Percentiles rank a stretch among this genome's conserved stretches.
phyloP scores from a whole-genome alignment of 2,329 filamentous ascomycete species.

The Sarocladium strictum region DNA sequence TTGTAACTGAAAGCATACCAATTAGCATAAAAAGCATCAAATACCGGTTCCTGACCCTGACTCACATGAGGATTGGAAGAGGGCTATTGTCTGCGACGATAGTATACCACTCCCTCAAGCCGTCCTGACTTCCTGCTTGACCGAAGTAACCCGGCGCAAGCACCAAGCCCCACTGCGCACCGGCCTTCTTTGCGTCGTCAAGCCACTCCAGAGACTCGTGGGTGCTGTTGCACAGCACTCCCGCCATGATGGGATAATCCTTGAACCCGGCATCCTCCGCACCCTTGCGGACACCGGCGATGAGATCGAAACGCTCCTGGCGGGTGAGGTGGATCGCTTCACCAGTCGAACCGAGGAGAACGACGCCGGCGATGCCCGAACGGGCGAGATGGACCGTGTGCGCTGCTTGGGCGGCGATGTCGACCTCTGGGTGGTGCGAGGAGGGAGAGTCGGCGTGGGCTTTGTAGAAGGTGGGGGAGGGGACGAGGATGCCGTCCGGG shows the following conservation, averaged over 20 bases:
- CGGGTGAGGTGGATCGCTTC: conserved; percentile 57
- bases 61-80: conserved; percentile 55
- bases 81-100: conserved; percentile 54
- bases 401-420: conserved; percentile 49
- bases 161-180: conserved; percentile 41
- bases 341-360: conserved; percentile 57
- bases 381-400: conserved; percentile 55
- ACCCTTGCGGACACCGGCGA: conserved; percentile 47
- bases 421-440: conserved; percentile 42
- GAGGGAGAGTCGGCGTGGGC: conserved; percentile 31
- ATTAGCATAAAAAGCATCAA: too few relatives aligned
- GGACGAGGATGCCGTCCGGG: conserved; percentile 47
- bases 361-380: conserved; percentile 53
- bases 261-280: conserved; percentile 49
- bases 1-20: conserved; percentile 33
- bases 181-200: conserved; percentile 10
- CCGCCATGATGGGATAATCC: conserved; percentile 48
- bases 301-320: conserved; percentile 47
- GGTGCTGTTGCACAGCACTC: conserved; percentile 47
- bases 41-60: too few relatives aligned
- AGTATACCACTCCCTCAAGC: conserved; percentile 55
- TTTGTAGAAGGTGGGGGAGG: conserved; percentile 58
- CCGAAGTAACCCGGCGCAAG: conserved; percentile 63
- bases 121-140: conserved; percentile 48
- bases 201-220: conserved; percentile 12